Conservation (phyloP, 441 rosid genomes). For the Omphalea diandra region DNA sequence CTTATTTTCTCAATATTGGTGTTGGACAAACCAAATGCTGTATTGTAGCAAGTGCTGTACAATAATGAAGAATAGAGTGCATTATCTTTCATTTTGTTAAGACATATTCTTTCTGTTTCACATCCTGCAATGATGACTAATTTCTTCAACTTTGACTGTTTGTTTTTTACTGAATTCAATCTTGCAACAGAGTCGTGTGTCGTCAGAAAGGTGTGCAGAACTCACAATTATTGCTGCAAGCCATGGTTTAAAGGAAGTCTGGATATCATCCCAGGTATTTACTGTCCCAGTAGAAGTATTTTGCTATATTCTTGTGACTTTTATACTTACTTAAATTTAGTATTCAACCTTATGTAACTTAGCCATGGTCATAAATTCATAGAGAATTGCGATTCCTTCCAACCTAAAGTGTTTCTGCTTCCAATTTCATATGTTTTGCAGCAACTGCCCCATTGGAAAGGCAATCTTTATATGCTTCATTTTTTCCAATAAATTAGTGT, state of each 20-base stretch:
- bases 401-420: background rate
- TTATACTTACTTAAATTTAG: background rate
- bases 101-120: background rate
- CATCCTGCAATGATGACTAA: background rate
- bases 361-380: background rate
- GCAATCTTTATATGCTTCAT: too few relatives aligned
- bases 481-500: too few relatives aligned
- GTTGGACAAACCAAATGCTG: conserved; percentile 1
- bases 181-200: conserved; percentile 60
- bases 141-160: conserved; percentile 4
- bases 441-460: too few relatives aligned
- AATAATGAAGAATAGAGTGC: conserved; percentile 1
- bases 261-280: conserved; percentile 91
- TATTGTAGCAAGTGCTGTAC: background rate
- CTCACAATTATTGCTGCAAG: conserved; percentile 76
- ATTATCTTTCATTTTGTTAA: background rate
- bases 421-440: too few relatives aligned
- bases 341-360: background rate
- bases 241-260: conserved; percentile 85
- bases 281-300: conserved; percentile 10
- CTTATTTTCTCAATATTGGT: background rate
- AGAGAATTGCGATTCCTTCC: background rate
- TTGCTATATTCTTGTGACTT: background rate
- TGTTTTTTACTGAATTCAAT: background rate
- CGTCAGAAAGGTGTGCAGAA: conserved; percentile 86